Evolutionary conservation across 306 rosid genomes (phyloP).

Genomic region (Fagus sylvatica): DNA sequence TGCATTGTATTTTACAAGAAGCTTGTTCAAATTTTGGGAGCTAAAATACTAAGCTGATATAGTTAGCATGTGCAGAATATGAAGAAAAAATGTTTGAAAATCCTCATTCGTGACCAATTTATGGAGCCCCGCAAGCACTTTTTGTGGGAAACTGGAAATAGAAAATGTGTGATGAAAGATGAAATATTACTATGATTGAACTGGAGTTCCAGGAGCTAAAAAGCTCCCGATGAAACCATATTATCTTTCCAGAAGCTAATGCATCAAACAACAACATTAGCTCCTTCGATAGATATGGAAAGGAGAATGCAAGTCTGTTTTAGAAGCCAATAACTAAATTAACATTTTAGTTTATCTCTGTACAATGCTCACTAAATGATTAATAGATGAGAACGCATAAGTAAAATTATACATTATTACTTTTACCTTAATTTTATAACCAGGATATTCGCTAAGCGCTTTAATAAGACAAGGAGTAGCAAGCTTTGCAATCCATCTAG

Average conservation of each 20-base stretch:
- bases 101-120: not conserved
- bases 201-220: not conserved
- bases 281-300: not conserved
- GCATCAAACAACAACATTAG: not conserved
- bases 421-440: conserved; percentile 70
- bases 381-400: not conserved
- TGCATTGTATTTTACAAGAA: not conserved
- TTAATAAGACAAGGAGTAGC: conserved; percentile 77
- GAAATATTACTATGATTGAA: not conserved
- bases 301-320: not conserved
- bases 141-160: not conserved
- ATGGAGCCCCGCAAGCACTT: not conserved
- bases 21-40: not conserved
- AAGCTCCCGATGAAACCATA: not conserved
- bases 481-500: conserved; percentile 92
- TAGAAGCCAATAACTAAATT: not conserved
- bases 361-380: not conserved
- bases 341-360: not conserved
- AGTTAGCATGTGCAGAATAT: not conserved
- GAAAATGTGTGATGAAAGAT: not conserved
- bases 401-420: not conserved
- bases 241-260: not conserved
- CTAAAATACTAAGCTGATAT: not conserved
- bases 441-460: conserved; percentile 61
- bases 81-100: not conserved